Evolutionary conservation across 768 basidiomycete genomes (phyloP), one percentile per base, ranked within the genome.

Genomic region (Psilocybe cubensis): DNA sequence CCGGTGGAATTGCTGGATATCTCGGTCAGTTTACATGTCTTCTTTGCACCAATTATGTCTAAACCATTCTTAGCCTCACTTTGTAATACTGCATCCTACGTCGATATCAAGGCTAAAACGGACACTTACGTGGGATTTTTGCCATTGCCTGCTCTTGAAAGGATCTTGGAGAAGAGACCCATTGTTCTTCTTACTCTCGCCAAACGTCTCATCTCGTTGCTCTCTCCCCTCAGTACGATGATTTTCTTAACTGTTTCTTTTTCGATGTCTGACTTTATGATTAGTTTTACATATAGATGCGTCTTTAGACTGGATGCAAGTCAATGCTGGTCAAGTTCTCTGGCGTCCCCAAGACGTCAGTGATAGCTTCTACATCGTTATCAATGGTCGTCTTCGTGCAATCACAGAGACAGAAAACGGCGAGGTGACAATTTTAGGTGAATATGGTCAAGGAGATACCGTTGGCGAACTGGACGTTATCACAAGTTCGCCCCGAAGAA

Each of bases 391-490:
- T 63, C 76, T 99, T 17, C 86, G 97, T 59, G 92, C 94, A 2
- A 89, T 98, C 57, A 81, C 85, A 12, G 95, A 98, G 66, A 85
- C 84, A 21, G 86, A 89, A 24, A 80, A 77, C 25, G 93, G 91
- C 4, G 86, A 81, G 31, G 87, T 96, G 33, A 83, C 83, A 9
- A 95, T 98, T 46, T 79, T 90, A 2, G 92, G 87, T 7, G 97
- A 99, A 76, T 96, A 96, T 66, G 97, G 97, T 35, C 96, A 98
- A 72, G 96, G 95, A 9, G 96, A 98, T 67, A 92, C 92, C 0
- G 94, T 98, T 47, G 97, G 97, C 23, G 97, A 99, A 72, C 80
- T 99, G 11, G 97, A 98, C 70, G 97, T 97, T 51, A 98, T 99
- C 66, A 97, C 96, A 7, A 91, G 89, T 64, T 91, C 88, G 17